These are phyloP conservation scores for Strobilomyces confusus DNA, from an alignment of 768 basidiomycete species.

Conservation along the genomic window DNA sequence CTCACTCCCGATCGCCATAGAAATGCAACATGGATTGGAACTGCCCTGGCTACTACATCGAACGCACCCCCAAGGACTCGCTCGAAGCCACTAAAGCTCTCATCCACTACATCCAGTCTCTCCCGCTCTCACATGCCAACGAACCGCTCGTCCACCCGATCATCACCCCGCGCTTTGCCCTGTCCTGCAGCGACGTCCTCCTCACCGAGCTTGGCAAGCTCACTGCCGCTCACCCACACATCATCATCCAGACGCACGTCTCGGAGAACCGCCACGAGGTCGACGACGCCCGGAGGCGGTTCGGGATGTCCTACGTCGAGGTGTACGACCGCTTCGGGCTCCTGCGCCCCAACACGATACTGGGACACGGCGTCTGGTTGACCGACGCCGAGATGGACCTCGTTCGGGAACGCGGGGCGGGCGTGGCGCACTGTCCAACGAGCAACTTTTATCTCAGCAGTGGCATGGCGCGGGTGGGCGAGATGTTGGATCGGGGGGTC, in stretches of 20 bases:
- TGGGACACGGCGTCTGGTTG: slow-evolving; percentile 84
- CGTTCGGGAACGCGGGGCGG: slow-evolving; percentile 58
- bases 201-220: slow-evolving; percentile 56
- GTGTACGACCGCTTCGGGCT: slow-evolving; percentile 78
- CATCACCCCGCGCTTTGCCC: slow-evolving; percentile 90
- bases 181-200: slow-evolving; percentile 71
- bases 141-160: slow-evolving; percentile 78
- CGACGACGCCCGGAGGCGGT: slow-evolving; percentile 56
- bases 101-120: slow-evolving; percentile 60
- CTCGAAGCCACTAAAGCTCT: slow-evolving; percentile 57
- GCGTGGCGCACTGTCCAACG: slow-evolving; percentile 89
- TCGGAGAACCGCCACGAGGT: slow-evolving; percentile 78
- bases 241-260: slow-evolving; percentile 89
- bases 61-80: slow-evolving; percentile 51
- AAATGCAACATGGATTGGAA: slow-evolving; percentile 49
- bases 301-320: slow-evolving; percentile 70
- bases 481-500: slow-evolving; percentile 73
- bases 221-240: slow-evolving; percentile 48
- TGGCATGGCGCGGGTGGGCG: slow-evolving; percentile 74
- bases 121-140: slow-evolving; percentile 34
- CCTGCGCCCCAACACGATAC: slow-evolving; percentile 70
- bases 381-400: slow-evolving; percentile 65
- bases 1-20: too few species aligned
- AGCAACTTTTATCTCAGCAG: slow-evolving; percentile 89
- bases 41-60: slow-evolving; percentile 60